Evolutionary conservation across 192 early-diverging fungal species (phyloP).

Genomic region (Coemansia sp.): DNA sequence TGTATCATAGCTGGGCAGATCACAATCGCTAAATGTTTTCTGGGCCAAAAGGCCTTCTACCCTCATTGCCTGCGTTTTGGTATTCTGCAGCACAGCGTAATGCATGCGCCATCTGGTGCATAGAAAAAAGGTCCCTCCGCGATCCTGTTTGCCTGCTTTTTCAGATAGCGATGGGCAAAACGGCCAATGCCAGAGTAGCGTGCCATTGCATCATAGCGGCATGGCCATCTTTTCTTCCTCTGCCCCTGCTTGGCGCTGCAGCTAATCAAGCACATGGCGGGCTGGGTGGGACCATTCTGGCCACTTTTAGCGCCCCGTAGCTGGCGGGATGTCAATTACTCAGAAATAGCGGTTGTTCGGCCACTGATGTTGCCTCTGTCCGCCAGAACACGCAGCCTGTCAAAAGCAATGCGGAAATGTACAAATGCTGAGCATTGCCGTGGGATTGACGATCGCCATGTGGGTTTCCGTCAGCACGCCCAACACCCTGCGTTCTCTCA

Average conservation of each 20-base stretch:
- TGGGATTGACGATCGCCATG: slow-evolving; percentile 1
- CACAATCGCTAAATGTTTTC: not conserved
- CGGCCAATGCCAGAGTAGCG: not conserved
- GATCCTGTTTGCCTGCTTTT: not conserved
- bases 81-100: not conserved
- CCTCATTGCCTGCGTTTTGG: not conserved
- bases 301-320: not conserved
- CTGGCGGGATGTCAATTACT: not conserved
- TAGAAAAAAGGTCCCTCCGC: not conserved
- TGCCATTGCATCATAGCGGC: not conserved
- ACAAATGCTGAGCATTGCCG: not conserved
- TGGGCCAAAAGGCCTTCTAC: not conserved
- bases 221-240: not conserved
- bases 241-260: not conserved
- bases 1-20: not conserved
- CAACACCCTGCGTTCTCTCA: not conserved
- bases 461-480: not conserved
- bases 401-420: not conserved
- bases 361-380: not conserved
- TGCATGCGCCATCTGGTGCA: not conserved
- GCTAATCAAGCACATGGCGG: slow-evolving; percentile 4
- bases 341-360: not conserved
- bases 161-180: not conserved
- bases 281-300: not conserved
- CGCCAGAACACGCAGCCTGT: not conserved